phyloP scores from a whole-genome alignment of 2,329 filamentous ascomycete species.

The Trichoderma breve region DNA sequence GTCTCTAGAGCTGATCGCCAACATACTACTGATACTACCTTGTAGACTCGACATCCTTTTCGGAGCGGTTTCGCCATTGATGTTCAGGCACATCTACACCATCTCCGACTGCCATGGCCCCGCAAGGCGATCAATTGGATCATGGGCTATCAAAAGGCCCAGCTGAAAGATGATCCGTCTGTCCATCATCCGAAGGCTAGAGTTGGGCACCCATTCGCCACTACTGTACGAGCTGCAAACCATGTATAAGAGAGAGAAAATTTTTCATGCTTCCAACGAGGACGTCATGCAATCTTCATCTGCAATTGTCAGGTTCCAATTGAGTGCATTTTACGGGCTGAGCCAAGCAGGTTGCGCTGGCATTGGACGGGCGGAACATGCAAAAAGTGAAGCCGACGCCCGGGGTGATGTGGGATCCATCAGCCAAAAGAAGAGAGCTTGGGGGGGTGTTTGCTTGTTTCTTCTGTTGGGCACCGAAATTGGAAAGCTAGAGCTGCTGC shows the following conservation, averaged over 20 bases:
- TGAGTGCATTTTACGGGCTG: neutral
- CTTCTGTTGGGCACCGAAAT: neutral
- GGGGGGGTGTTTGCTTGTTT: neutral
- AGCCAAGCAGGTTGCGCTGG: neutral
- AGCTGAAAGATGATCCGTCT: neutral
- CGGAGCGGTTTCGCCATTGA: neutral
- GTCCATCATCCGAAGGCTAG: neutral
- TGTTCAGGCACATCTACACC: constrained; percentile 12
- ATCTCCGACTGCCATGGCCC: neutral
- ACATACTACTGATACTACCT: neutral
- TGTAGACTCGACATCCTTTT: neutral
- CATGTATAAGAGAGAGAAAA: neutral
- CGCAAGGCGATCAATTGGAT: constrained; percentile 7
- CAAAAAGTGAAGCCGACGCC: neutral
- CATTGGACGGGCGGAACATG: neutral
- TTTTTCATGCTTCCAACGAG: neutral
- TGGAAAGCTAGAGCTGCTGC: neutral
- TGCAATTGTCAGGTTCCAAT: neutral
- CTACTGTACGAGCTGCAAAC: neutral
- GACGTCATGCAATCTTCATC: neutral
- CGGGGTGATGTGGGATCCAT: neutral
- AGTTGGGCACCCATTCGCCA: constrained; percentile 4
- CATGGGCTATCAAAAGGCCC: neutral
- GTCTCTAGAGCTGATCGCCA: constrained; percentile 11
- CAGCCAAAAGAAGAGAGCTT: neutral